Evolutionary conservation across 140 eudicot genomes (phyloP).

Genomic region (Stevia rebaudiana): DNA sequence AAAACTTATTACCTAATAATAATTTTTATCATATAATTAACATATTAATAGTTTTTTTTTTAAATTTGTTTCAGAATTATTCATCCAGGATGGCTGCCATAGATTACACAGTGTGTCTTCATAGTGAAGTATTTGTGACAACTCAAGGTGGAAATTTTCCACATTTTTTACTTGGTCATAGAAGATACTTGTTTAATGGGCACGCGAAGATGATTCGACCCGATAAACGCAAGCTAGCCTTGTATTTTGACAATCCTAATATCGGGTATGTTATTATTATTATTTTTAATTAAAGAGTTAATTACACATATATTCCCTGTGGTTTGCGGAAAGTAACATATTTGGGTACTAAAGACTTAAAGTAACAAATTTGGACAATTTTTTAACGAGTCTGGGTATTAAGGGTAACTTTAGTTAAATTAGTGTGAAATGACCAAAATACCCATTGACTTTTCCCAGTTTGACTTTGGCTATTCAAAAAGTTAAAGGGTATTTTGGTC

Average conservation of each 20-base stretch:
- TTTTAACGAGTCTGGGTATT: too few relatives aligned
- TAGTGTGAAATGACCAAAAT: too few relatives aligned
- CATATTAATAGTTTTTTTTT: neutral
- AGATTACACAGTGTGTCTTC: slow-evolving; percentile 97
- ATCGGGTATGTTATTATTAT: slow-evolving; percentile 71
- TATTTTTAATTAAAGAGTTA: too few relatives aligned
- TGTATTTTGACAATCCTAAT: slow-evolving; percentile 74
- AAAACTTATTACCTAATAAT: neutral
- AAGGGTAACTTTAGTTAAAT: too few relatives aligned
- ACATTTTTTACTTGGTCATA: slow-evolving; percentile 84
- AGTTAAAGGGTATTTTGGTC: too few relatives aligned
- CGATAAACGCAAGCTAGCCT: slow-evolving; percentile 83
- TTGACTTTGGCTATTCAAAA: too few relatives aligned
- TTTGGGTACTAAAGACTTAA: too few relatives aligned
- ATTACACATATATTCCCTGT: too few relatives aligned
- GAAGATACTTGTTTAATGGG: slow-evolving; percentile 87
- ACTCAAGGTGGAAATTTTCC: slow-evolving; percentile 99
- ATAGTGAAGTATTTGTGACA: slow-evolving; percentile 96
- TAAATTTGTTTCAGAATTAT: slow-evolving; percentile 45
- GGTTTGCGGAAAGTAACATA: too few relatives aligned
- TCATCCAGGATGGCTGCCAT: slow-evolving; percentile 99
- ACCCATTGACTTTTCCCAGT: too few relatives aligned
- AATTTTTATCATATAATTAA: neutral
- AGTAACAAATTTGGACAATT: too few relatives aligned
- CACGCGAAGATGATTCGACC: slow-evolving; percentile 94